Percentiles rank a stretch among this genome's conserved stretches.
Evolutionary conservation across 1,284 basidiomycete species (phyloP).

Genomic region (Ustilago hordei): DNA sequence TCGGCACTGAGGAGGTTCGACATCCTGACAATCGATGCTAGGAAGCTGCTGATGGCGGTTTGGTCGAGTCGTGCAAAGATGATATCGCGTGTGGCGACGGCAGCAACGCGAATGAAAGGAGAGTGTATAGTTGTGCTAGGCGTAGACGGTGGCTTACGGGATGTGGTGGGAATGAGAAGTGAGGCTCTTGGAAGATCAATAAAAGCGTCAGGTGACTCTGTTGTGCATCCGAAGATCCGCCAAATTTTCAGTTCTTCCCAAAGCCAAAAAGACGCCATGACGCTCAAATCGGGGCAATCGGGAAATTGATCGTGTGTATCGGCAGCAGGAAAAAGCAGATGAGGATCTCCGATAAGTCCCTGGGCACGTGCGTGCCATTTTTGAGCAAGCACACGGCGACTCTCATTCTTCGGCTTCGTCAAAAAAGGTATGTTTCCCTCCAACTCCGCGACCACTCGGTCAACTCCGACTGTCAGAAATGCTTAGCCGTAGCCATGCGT

Average conservation of each 20-base stretch:
- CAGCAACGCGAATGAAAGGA: not conserved
- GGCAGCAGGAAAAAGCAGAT: not conserved
- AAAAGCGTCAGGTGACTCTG: not conserved
- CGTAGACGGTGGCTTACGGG: not conserved
- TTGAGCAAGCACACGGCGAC: not conserved
- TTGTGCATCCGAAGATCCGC: slow-evolving; percentile 35
- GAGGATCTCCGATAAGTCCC: slow-evolving; percentile 13
- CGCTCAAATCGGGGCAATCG: slow-evolving; percentile 3
- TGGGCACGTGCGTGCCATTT: slow-evolving; percentile 21
- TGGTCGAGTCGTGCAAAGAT: not conserved
- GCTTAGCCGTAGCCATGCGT: slow-evolving; percentile 21
- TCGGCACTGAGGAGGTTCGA: slow-evolving; percentile 65
- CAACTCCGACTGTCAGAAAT: slow-evolving; percentile 25
- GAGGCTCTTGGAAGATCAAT: not conserved
- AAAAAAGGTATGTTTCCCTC: too few relatives aligned
- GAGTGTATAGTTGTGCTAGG: not conserved
- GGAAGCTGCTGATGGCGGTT: too few relatives aligned
- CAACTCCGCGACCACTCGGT: slow-evolving; percentile 3
- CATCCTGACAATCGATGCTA: slow-evolving; percentile 21
- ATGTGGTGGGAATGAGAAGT: not conserved
- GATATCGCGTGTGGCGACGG: not conserved
- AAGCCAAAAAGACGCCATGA: not conserved
- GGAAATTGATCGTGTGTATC: not conserved
- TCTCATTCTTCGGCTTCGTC: not conserved
- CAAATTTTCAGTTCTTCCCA: slow-evolving; percentile 23